These are phyloP conservation scores for Stephania cephalantha DNA, from an alignment of 164 flowering plant genomes.

Conservation along the genomic window DNA sequence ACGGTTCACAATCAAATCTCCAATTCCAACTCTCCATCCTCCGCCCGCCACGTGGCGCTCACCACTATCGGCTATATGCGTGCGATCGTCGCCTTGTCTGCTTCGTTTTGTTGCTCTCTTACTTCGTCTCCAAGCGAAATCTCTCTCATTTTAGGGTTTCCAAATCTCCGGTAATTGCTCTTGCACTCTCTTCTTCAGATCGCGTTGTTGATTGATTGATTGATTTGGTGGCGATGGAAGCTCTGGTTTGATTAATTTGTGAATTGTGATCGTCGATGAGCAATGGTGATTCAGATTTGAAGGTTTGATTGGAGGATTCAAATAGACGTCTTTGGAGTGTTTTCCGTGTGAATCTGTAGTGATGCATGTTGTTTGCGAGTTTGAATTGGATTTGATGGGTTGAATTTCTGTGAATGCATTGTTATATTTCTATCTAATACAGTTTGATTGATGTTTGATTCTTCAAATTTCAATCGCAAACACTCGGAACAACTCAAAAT, in stretches of 20 bases:
- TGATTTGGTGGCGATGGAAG: background rate
- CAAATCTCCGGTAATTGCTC: background rate
- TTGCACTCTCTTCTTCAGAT: background rate
- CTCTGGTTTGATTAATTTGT: too few relatives aligned
- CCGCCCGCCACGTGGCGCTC: background rate
- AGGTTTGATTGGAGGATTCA: background rate
- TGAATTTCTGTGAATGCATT: too few relatives aligned
- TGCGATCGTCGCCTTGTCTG: background rate
- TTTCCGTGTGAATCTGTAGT: too few relatives aligned
- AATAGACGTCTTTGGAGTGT: too few relatives aligned
- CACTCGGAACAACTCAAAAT: too few relatives aligned
- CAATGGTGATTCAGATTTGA: background rate
- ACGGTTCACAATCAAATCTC: background rate
- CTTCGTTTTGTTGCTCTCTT: background rate
- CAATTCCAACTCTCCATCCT: background rate
- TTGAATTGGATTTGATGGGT: too few relatives aligned
- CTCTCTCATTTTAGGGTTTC: background rate
- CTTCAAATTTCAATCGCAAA: too few relatives aligned
- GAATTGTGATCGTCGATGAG: background rate
- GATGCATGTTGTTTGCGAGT: too few relatives aligned
- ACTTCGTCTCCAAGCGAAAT: background rate
- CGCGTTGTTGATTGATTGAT: background rate
- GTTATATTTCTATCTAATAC: too few relatives aligned
- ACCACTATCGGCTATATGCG: background rate
- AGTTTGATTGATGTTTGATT: too few relatives aligned